phyloP scores from a whole-genome alignment of 2,329 filamentous ascomycete genomes.

The Raffaelea arxii region DNA sequence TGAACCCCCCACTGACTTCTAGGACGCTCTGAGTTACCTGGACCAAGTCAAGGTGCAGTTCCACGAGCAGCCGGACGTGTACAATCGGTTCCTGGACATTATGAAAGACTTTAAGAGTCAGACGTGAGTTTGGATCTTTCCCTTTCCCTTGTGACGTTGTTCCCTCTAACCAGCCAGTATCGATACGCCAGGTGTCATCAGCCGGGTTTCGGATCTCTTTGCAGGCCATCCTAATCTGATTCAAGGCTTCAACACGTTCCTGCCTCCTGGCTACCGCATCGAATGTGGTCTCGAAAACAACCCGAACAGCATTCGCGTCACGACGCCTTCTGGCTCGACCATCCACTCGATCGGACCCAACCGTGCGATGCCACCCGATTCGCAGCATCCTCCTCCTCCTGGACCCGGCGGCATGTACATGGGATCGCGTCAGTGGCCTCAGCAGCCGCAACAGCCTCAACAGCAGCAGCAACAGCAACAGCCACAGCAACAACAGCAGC shows the following conservation, averaged over 20 bases:
- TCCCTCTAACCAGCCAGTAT: constrained; percentile 59
- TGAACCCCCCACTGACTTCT: neutral
- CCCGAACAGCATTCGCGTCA: constrained; percentile 91
- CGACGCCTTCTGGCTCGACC: constrained; percentile 94
- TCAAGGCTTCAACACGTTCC: constrained; percentile 95
- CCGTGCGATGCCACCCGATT: constrained; percentile 37
- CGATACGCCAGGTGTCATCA: constrained; percentile 94
- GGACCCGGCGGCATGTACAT: constrained; percentile 34
- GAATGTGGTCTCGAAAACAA: constrained; percentile 92
- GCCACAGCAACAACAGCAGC: constrained; percentile 43
- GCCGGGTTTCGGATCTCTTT: constrained; percentile 89
- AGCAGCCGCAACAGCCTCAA: constrained; percentile 42
- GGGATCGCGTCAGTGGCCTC: constrained; percentile 23
- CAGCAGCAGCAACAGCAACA: constrained; percentile 50
- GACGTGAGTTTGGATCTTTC: constrained; percentile 48
- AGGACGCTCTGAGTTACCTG: constrained; percentile 81
- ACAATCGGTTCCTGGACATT: constrained; percentile 93
- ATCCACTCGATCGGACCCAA: constrained; percentile 68
- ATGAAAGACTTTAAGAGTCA: constrained; percentile 99
- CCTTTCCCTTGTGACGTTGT: neutral
- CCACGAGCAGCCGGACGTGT: constrained; percentile 91
- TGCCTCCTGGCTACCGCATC: constrained; percentile 91
- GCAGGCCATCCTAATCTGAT: constrained; percentile 92
- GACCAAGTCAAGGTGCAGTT: constrained; percentile 99
- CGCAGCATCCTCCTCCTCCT: constrained; percentile 24